phyloP scores from a whole-genome alignment of 83 land plant genomes.

The Larix sibirica region DNA sequence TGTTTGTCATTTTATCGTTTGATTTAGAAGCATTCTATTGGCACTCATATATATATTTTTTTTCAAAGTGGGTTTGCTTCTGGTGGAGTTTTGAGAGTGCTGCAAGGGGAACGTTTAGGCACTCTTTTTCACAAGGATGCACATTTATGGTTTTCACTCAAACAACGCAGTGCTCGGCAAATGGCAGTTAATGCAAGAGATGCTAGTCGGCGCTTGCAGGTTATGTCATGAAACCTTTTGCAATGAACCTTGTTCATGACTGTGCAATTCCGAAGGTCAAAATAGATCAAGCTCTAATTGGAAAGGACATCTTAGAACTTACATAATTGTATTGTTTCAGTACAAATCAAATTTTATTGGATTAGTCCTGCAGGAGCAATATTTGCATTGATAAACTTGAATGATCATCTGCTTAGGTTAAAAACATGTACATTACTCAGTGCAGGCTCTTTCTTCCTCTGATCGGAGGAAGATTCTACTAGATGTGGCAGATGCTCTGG shows the following conservation, averaged over 20 bases:
- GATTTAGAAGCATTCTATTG: too few relatives aligned
- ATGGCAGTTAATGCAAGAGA: slow-evolving; percentile 98
- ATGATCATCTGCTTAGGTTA: background rate
- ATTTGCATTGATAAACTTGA: background rate
- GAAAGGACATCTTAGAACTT: background rate
- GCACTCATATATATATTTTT: too few relatives aligned
- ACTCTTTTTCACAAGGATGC: slow-evolving; percentile 95
- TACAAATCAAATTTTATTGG: background rate
- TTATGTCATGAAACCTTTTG: slow-evolving; percentile 13
- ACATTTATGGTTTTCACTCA: slow-evolving; percentile 49
- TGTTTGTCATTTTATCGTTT: too few relatives aligned
- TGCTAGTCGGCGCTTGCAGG: slow-evolving; percentile 84
- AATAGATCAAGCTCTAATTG: too few relatives aligned
- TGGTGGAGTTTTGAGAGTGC: slow-evolving; percentile 67
- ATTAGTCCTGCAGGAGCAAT: background rate
- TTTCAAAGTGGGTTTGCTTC: background rate
- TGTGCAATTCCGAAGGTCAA: background rate
- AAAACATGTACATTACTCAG: background rate
- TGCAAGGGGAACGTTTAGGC: slow-evolving; percentile 81
- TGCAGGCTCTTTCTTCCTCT: slow-evolving; percentile 71
- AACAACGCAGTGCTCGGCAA: slow-evolving; percentile 67
- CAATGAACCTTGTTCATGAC: background rate
- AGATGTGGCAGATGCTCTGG: slow-evolving; percentile 87
- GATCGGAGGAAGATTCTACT: slow-evolving; percentile 69
- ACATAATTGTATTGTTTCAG: background rate